These are phyloP conservation scores for Phlebiopsis flavidoalba DNA, from an alignment of 768 basidiomycete species.

Conservation along the genomic window DNA sequence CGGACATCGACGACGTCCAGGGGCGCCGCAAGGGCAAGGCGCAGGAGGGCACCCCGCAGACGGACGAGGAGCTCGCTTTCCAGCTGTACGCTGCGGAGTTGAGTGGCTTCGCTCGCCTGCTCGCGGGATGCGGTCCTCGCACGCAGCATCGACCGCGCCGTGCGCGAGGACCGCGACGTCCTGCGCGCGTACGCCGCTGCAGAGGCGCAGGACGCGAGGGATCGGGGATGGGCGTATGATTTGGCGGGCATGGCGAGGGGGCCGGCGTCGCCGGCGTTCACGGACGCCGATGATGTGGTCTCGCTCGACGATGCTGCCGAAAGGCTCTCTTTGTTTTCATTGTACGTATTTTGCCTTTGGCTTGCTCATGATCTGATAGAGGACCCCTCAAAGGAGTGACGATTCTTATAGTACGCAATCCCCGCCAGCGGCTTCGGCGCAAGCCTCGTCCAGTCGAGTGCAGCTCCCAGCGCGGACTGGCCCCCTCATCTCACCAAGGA, in stretches of 20 bases:
- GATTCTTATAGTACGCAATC: no score
- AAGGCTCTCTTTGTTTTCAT: background rate
- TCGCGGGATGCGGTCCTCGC: constrained; percentile 20
- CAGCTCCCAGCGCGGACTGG: background rate
- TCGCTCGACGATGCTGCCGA: background rate
- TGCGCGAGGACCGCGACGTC: constrained; percentile 15
- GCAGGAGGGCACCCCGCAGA: background rate
- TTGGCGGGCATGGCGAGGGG: background rate
- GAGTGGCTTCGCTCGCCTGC: constrained; percentile 9
- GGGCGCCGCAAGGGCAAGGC: constrained; percentile 14
- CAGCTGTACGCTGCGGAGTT: constrained; percentile 25
- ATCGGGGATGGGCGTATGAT: background rate
- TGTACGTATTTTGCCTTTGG: background rate
- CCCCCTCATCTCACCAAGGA: background rate
- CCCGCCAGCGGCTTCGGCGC: background rate
- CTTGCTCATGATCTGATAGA: background rate
- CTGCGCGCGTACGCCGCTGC: constrained; percentile 16
- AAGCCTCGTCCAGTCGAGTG: background rate
- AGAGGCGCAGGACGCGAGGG: constrained; percentile 1
- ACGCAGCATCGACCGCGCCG: constrained; percentile 16
- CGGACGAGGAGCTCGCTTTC: constrained; percentile 25
- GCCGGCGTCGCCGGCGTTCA: background rate
- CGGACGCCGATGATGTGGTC: background rate
- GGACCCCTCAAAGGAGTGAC: no score
- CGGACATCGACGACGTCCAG: constrained; percentile 6